Percentiles rank a stretch among this genome's conserved stretches.
phyloP scores from a whole-genome alignment of 106 monocot genomes.

The Acorus calamus region DNA sequence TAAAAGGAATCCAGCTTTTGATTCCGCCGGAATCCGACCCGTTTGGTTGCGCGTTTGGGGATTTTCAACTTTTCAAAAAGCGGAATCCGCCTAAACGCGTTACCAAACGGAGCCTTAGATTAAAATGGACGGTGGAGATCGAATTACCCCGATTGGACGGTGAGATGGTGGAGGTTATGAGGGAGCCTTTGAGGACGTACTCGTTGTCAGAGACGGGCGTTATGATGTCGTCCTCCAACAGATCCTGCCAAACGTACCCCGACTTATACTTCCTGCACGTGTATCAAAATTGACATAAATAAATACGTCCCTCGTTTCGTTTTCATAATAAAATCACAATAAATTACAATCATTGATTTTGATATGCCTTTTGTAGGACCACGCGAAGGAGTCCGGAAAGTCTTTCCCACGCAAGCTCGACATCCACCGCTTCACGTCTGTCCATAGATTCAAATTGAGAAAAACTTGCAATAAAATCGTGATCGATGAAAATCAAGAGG shows the following conservation, averaged over 20 bases:
- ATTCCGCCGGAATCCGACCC: too few species aligned
- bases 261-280: constrained; percentile 40
- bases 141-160: too few species aligned
- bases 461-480: background rate
- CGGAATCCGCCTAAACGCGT: too few species aligned
- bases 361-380: constrained; percentile 66
- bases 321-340: background rate
- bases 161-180: background rate
- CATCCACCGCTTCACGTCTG: constrained; percentile 83
- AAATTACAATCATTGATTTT: background rate
- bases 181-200: constrained; percentile 61
- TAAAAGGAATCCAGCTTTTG: too few species aligned
- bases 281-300: background rate
- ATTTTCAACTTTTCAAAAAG: too few species aligned
- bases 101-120: too few species aligned
- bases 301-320: background rate
- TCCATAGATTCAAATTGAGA: background rate
- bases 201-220: constrained; percentile 60
- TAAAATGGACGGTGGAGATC: too few species aligned
- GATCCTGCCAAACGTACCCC: constrained; percentile 67
- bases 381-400: constrained; percentile 41
- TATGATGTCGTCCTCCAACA: constrained; percentile 58
- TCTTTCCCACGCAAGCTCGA: constrained; percentile 57
- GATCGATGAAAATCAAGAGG: background rate
- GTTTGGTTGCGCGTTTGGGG: too few species aligned